Percentiles rank a stretch among this genome's conserved stretches.
phyloP scores from a whole-genome alignment of 352 stramenopile species.

The Phytophthora agathidicida region DNA sequence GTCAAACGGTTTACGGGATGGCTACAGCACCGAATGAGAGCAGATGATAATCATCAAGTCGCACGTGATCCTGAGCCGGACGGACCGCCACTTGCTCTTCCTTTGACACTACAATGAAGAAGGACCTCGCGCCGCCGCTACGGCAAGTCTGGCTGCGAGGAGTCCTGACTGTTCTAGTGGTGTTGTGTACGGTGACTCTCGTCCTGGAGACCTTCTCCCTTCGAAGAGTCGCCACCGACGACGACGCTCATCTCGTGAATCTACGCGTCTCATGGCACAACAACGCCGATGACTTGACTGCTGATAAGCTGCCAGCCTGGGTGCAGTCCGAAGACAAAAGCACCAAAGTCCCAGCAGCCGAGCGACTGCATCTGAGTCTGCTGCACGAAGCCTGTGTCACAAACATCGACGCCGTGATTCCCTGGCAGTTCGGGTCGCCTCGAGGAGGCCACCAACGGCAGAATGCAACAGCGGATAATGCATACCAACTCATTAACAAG shows the following conservation, averaged over 20 bases:
- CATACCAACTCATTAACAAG: constrained; percentile 9
- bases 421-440: constrained; percentile 32
- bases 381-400: constrained; percentile 43
- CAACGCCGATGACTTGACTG: not conserved
- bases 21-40: not conserved
- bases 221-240: not conserved
- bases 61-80: constrained; percentile 9
- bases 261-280: not conserved
- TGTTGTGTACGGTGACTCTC: constrained; percentile 15
- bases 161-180: constrained; percentile 17
- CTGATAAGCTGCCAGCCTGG: not conserved
- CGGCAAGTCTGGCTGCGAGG: constrained; percentile 14
- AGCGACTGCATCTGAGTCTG: constrained; percentile 40
- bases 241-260: constrained; percentile 6
- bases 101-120: constrained; percentile 4
- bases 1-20: constrained; percentile 6
- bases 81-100: not conserved
- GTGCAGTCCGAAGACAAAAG: not conserved
- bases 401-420: constrained; percentile 36
- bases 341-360: constrained; percentile 15
- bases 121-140: not conserved
- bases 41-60: too few species aligned
- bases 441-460: constrained; percentile 3
- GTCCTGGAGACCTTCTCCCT: constrained; percentile 19
- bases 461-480: constrained; percentile 14